Evolutionary conservation across 2,329 filamentous ascomycete genomes (phyloP), one percentile per base, ranked within the genome.

Genomic region (Aspergillus pseudoviridinutans): DNA sequence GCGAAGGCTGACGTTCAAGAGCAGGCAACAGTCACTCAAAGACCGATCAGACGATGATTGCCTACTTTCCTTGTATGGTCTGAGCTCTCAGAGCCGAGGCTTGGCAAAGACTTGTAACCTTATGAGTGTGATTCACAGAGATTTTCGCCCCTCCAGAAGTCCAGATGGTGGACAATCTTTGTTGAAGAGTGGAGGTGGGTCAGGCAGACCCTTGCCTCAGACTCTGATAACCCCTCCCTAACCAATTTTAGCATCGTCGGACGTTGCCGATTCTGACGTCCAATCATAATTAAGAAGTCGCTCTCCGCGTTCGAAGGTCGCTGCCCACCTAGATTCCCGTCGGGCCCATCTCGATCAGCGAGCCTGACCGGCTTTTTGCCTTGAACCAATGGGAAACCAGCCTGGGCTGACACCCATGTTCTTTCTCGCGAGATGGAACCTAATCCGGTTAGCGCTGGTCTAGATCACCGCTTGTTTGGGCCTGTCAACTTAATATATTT

Each of bases 381-480:
- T n/a, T n/a, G 9, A 8, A 22, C 57, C 29, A 56, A 57, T 63
- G 44, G 57, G 54, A 51, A 47, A 41, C n/a, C 29, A 35, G 7
- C 51, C 57, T 52, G 55, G 5, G 22, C 20, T 51, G 22, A 47
- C 10, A 46, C 17, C 24, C 50, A 47, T 41, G n/a, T 20, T 20
- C 42, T 42, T 60, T 61, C 64, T 68, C 66, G 66, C 64, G 49
- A 67, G 62, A 67, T 68, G 47, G 28, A 59, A 53, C 65, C 62
- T 47, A 49, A 63, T 59, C n/a, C 0, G 61, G 54, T 59, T 68
- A 67, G 64, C 50, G 50, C 2, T 6, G 25, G 50, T 51, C 3
- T 12, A 38, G 50, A 49, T 59, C 54, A 59, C 54, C 57, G 54
- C 57, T 58, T 49, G 35, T 59, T 53, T 56, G 41, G 53, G 44